Percentiles rank a stretch among this genome's conserved stretches.
These are phyloP conservation scores for Aegilops longissima DNA, from an alignment of 176 grass and related monocot species.

Conservation along the genomic window DNA sequence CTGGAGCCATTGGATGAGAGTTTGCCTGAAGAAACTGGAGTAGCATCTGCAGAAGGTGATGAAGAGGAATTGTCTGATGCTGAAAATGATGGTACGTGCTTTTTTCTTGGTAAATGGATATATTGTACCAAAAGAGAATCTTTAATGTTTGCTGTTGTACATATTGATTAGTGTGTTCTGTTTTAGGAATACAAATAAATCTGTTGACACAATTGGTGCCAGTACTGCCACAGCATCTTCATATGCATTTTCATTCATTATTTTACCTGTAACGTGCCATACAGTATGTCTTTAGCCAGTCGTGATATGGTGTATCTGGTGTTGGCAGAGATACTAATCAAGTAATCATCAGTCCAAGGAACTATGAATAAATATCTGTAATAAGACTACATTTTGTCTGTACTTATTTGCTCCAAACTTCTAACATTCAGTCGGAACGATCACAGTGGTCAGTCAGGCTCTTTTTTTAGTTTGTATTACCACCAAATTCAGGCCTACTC, in stretches of 20 bases:
- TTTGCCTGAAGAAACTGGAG: constrained; percentile 75
- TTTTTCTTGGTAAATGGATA: background rate
- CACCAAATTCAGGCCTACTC: background rate
- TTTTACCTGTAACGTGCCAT: background rate
- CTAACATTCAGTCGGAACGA: no score
- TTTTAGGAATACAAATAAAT: background rate
- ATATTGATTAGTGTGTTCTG: background rate
- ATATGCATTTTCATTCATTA: background rate
- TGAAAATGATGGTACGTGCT: constrained; percentile 68
- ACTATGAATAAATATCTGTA: no score
- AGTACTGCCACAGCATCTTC: background rate
- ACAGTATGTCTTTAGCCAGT: background rate
- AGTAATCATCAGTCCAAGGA: no score
- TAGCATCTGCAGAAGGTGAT: constrained; percentile 53
- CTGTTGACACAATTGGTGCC: background rate
- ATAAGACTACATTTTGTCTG: no score
- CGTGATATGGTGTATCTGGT: background rate
- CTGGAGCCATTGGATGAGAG: constrained; percentile 86
- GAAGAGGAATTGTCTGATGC: constrained; percentile 76
- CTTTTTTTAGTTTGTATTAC: background rate
- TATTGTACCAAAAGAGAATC: background rate
- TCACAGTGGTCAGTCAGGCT: background rate
- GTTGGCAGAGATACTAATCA: background rate
- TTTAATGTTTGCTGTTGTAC: background rate
- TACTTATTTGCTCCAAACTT: no score